These are phyloP conservation scores for Coemansia sp. DNA, from an alignment of 192 early-diverging fungal species.

Conservation along the genomic window DNA sequence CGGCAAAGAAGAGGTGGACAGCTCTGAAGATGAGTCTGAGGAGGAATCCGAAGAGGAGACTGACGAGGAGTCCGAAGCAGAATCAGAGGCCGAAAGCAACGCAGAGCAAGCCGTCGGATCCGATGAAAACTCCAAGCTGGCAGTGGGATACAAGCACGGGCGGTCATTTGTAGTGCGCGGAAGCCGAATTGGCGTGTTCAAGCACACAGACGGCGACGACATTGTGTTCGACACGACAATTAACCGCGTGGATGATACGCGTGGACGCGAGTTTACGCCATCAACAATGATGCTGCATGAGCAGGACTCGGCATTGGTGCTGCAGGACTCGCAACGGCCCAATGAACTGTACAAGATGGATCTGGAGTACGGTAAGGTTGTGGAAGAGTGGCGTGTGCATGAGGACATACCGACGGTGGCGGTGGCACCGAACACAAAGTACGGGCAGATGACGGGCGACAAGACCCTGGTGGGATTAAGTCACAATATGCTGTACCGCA, in stretches of 20 bases:
- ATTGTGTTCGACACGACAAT: constrained; percentile 81
- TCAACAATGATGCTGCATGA: constrained; percentile 80
- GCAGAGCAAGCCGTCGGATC: constrained; percentile 9
- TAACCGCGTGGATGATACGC: constrained; percentile 62
- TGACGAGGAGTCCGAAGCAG: constrained; percentile 25
- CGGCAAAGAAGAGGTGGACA: constrained; percentile 1
- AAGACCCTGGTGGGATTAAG: constrained; percentile 80
- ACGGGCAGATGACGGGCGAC: constrained; percentile 69
- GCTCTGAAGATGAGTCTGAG: constrained; percentile 39
- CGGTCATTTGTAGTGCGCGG: constrained; percentile 91
- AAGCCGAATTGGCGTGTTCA: constrained; percentile 84
- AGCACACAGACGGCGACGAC: constrained; percentile 68
- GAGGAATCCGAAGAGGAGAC: constrained; percentile 12
- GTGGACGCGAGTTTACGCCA: constrained; percentile 67
- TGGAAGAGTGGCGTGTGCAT: constrained; percentile 89
- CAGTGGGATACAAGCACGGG: constrained; percentile 80
- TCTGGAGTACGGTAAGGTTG: constrained; percentile 84
- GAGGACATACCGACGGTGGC: constrained; percentile 66
- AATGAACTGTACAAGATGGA: constrained; percentile 87
- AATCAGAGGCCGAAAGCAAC: constrained; percentile 24
- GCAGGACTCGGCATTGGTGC: constrained; percentile 75
- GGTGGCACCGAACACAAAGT: constrained; percentile 74
- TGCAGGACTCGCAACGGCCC: constrained; percentile 68
- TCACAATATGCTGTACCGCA: constrained; percentile 77
- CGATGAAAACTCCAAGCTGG: constrained; percentile 67